Conservation (phyloP, 352 stramenopile genomes). For the Pythium insidiosum region DNA sequence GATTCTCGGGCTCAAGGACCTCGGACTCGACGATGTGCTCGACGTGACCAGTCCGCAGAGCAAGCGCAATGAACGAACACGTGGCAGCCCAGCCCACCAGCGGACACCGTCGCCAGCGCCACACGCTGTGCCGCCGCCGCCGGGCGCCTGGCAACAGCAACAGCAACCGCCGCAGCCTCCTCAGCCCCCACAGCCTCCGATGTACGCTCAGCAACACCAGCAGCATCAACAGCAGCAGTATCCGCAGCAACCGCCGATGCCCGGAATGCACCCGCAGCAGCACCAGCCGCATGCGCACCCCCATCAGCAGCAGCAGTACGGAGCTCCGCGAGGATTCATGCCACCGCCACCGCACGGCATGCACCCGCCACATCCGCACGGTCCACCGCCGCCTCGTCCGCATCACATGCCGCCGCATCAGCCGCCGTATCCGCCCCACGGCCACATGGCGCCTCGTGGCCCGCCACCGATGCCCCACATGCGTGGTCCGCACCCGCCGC, state of each 20-base stretch:
- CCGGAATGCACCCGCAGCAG: slow-evolving; percentile 4
- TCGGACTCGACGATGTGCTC: slow-evolving; percentile 74
- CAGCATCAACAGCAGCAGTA: slow-evolving; percentile 20
- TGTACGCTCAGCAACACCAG: slow-evolving; percentile 5
- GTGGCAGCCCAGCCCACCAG: background rate
- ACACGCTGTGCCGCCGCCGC: slow-evolving; percentile 12
- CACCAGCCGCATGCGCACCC: slow-evolving; percentile 14
- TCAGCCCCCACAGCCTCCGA: slow-evolving; percentile 1
- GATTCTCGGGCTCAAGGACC: slow-evolving; percentile 45
- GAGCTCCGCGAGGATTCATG: background rate
- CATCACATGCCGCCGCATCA: slow-evolving; percentile 7
- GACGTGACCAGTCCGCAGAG: no score
- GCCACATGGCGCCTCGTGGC: slow-evolving; percentile 12
- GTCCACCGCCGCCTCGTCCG: slow-evolving; percentile 6
- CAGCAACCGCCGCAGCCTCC: background rate
- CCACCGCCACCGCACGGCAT: background rate
- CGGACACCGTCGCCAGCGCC: slow-evolving; percentile 9
- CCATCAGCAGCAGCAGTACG: slow-evolving; percentile 11
- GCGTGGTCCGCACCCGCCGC: slow-evolving; percentile 20
- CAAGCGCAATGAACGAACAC: no score
- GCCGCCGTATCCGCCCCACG: slow-evolving; percentile 8
- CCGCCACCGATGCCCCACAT: slow-evolving; percentile 11
- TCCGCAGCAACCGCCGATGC: no score
- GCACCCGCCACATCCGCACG: slow-evolving; percentile 16
- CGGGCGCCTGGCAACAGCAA: slow-evolving; percentile 16